phyloP scores from a whole-genome alignment of 208 protist species.

The Leishmania martiniquensis region DNA sequence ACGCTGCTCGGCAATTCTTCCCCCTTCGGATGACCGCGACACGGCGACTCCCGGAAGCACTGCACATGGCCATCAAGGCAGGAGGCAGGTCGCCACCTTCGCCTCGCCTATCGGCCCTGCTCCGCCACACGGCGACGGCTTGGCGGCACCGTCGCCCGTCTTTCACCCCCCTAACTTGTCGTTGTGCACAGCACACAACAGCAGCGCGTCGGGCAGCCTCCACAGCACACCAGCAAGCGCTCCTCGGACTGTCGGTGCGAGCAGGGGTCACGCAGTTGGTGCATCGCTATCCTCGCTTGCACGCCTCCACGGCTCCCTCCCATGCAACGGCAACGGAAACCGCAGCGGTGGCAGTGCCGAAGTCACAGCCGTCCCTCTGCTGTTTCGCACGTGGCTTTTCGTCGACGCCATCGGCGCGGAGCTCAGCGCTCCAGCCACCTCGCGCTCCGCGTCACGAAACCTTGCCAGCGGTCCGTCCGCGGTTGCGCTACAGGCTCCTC shows the following conservation, averaged over 20 bases:
- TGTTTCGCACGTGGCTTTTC: constrained; percentile 19
- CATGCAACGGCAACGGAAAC: background rate
- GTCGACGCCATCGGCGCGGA: constrained; percentile 3
- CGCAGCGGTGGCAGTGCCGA: background rate
- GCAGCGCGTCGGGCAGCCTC: constrained; percentile 23
- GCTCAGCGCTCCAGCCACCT: constrained; percentile 5
- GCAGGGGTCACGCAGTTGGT: background rate
- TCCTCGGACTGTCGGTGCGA: background rate
- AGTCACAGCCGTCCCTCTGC: constrained; percentile 7
- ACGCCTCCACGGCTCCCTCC: background rate
- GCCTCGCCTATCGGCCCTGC: background rate
- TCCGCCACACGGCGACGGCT: background rate
- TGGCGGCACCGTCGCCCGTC: background rate
- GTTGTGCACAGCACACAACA: constrained; percentile 2
- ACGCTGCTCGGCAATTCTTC: background rate
- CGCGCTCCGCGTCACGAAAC: background rate
- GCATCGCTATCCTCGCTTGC: background rate
- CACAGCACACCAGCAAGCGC: background rate
- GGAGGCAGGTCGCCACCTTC: background rate
- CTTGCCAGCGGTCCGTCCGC: background rate
- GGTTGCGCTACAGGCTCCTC: constrained; percentile 1
- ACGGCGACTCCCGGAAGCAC: background rate
- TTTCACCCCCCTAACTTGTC: constrained; percentile 19
- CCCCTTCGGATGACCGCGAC: background rate
- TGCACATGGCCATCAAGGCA: background rate